These are phyloP conservation scores for Friedmanniomyces endolithicus DNA, from an alignment of 495 filamentous ascomycete species.

Conservation along the genomic window DNA sequence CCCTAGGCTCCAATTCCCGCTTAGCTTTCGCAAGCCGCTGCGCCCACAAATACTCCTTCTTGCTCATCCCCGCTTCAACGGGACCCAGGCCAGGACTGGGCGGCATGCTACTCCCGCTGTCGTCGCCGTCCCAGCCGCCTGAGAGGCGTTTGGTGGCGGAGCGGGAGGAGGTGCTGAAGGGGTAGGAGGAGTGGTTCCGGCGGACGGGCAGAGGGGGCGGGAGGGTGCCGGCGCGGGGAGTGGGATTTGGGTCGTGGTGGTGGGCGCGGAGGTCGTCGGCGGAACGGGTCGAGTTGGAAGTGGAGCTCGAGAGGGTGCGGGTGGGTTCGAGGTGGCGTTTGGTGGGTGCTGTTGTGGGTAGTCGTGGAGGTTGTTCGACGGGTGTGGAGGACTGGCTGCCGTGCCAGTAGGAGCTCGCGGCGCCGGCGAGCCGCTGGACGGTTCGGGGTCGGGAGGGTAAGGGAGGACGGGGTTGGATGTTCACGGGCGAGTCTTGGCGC, in stretches of 20 bases:
- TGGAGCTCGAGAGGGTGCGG: conserved; percentile 7
- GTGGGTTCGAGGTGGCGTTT: neutral
- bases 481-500: conserved; percentile 4
- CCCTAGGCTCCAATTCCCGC: conserved; percentile 50
- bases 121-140: conserved; percentile 4
- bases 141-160: conserved; percentile 10
- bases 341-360: neutral
- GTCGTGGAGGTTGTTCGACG: neutral
- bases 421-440: neutral
- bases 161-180: conserved; percentile 28
- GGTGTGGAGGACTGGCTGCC: too few species aligned
- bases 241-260: neutral
- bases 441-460: conserved; percentile 9
- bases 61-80: conserved; percentile 40
- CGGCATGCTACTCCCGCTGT: conserved; percentile 8
- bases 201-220: conserved; percentile 33
- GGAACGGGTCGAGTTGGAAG: conserved; percentile 1
- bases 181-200: conserved; percentile 30
- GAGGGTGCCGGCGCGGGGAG: conserved; percentile 8
- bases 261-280: conserved; percentile 3
- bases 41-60: conserved; percentile 74
- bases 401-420: conserved; percentile 5
- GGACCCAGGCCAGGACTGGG: conserved; percentile 16
- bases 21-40: conserved; percentile 66
- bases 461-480: neutral